Evolutionary conservation across 1,284 basidiomycete genomes (phyloP).

Genomic region (Fomitiporia mediterranea): DNA sequence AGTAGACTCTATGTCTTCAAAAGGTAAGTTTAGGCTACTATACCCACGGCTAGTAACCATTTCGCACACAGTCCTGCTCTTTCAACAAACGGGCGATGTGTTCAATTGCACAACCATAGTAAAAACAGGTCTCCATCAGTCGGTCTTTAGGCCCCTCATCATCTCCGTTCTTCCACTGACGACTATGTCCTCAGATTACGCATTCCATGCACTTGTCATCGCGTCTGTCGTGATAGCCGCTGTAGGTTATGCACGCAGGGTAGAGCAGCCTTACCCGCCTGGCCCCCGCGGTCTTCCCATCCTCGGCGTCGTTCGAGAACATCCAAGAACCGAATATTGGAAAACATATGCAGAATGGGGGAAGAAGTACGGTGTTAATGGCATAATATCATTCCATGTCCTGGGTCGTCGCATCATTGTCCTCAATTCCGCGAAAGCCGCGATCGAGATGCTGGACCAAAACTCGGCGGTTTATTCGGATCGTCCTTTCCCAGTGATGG

Average conservation of each 20-base stretch:
- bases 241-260: background rate
- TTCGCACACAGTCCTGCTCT: no score
- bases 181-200: no score
- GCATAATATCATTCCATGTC: background rate
- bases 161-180: no score
- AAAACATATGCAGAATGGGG: conserved; percentile 36
- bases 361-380: conserved; percentile 27
- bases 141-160: no score
- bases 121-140: no score
- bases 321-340: conserved; percentile 33
- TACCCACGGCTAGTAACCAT: no score
- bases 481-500: conserved; percentile 16
- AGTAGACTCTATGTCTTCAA: no score
- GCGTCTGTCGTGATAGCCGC: background rate
- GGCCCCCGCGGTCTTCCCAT: conserved; percentile 32
- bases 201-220: no score
- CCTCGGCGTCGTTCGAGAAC: conserved; percentile 28
- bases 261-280: conserved; percentile 27
- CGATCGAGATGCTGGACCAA: conserved; percentile 20
- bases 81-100: no score
- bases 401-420: conserved; percentile 17
- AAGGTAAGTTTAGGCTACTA: no score
- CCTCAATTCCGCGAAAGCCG: conserved; percentile 20
- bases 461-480: conserved; percentile 20
- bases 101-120: no score